A percentile compares a stretch with the other conserved stretches of the same genome.
These are phyloP conservation scores for Sporodiniella umbellata DNA, from an alignment of 371 early-diverging fungal genomes.

Conservation along the genomic window DNA sequence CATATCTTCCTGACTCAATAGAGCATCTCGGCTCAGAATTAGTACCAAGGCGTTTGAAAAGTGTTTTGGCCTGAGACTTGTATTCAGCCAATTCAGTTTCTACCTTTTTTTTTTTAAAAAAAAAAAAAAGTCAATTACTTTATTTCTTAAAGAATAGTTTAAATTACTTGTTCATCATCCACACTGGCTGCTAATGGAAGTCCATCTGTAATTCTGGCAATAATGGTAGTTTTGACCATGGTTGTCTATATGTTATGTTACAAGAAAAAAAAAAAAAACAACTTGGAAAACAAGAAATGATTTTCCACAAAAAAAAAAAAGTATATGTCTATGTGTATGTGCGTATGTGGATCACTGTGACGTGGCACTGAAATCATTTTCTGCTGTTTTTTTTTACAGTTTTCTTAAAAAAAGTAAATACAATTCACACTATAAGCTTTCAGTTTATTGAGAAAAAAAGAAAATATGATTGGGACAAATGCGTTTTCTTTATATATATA, in stretches of 20 bases:
- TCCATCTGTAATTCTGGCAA: conserved; percentile 92
- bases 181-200: conserved; percentile 95
- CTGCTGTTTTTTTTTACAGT: not conserved
- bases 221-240: conserved; percentile 95
- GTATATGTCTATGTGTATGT: no score
- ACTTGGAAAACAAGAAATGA: not conserved
- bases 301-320: not conserved
- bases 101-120: conserved; percentile 39
- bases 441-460: no score
- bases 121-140: not conserved
- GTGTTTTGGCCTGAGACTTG: conserved; percentile 89
- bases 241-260: not conserved
- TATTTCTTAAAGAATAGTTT: not conserved
- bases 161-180: conserved; percentile 92
- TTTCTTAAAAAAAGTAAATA: no score
- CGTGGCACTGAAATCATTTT: not conserved
- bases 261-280: no score
- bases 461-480: no score
- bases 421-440: no score
- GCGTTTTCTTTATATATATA: no score
- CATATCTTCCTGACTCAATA: conserved; percentile 87
- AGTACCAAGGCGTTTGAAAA: conserved; percentile 81
- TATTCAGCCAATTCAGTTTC: conserved; percentile 86
- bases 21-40: conserved; percentile 92
- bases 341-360: not conserved